A percentile compares a stretch with the other conserved stretches of the same genome.
Evolutionary conservation across 805 yeast genomes (phyloP).

Genomic region (Naumovozyma dairenensis): DNA sequence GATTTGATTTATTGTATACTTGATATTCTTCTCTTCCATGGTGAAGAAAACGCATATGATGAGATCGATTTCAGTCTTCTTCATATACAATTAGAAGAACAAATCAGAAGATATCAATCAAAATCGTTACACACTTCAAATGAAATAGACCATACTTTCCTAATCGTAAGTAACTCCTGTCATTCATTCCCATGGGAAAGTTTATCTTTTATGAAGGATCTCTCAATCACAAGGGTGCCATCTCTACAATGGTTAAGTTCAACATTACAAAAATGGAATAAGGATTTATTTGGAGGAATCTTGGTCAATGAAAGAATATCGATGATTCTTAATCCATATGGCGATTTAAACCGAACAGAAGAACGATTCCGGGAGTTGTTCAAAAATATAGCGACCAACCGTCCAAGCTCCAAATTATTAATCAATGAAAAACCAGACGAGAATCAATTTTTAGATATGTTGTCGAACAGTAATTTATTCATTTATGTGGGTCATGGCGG

Average conservation of each 20-base stretch:
- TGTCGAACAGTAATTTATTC: conserved; percentile 41
- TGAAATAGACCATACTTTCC: conserved; percentile 44
- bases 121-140: conserved; percentile 2
- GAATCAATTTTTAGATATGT: conserved; percentile 34
- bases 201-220: conserved; percentile 41
- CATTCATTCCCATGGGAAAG: conserved; percentile 89
- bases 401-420: conserved; percentile 42
- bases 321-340: conserved; percentile 73
- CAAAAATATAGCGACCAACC: conserved; percentile 14
- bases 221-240: conserved; percentile 68
- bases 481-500: conserved; percentile 94
- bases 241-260: conserved; percentile 38
- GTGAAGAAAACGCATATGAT: conserved; percentile 55
- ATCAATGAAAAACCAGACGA: conserved; percentile 52
- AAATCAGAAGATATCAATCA: conserved; percentile 31
- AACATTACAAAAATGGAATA: background rate
- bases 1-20: conserved; percentile 55
- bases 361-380: conserved; percentile 41
- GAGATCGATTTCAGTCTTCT: conserved; percentile 52
- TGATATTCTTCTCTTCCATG: conserved; percentile 52
- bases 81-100: conserved; percentile 40
- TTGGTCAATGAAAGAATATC: conserved; percentile 33
- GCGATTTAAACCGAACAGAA: conserved; percentile 66
- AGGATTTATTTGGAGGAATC: conserved; percentile 28
- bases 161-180: conserved; percentile 59